Evolutionary conservation across 2,329 filamentous ascomycete species (phyloP), one percentile per base, ranked within the genome.

Genomic region (Trichoderma pleuroti): DNA sequence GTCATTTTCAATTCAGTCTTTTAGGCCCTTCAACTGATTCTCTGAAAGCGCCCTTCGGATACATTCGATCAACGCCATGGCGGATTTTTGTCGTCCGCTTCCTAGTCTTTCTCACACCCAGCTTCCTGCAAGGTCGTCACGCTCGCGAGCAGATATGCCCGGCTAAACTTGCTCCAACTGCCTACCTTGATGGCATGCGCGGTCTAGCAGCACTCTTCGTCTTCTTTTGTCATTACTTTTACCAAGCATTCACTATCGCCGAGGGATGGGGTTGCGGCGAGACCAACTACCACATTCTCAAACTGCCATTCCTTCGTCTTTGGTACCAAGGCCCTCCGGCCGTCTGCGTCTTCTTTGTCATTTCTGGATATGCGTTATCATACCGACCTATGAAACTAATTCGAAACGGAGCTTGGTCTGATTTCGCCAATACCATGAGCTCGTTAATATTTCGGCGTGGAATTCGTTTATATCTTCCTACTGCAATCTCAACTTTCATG

Each of bases 291-390:
- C 75, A 84, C 69, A 71, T 86, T 60, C 80, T 87, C 73, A 84
- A 86, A 75, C 81, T 88, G 1, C 87, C 87, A 9, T 83, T 88
- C 72, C 68, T 89, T 21, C 82, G 87, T 16, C 79, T 89, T 5
- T 81, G 86, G 71, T 88, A 85, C 75, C 84, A 85, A 65, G 87
- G 86, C 1, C 86, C 85, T 4, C 84, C 86, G 0, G 87, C 86
- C 74, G 87, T 90, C 49, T 86, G 84, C 77, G 79, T 89, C 73
- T 90, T 90, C 81, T 90, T 89, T 76, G 84, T 89, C 75, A 86
- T 90, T 57, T 88, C 86, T 0, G 88, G 88, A 24, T 90, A 89
- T 77, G 88, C 87, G 3, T 81, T 91, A 14, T 86, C 84, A 34
- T 83, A 89, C 69, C 83, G 83, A 59, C 84, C 86, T 1, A 74